Conservation (phyloP, 2,329 filamentous ascomycete genomes). For the Colletotrichum liaoningense region DNA sequence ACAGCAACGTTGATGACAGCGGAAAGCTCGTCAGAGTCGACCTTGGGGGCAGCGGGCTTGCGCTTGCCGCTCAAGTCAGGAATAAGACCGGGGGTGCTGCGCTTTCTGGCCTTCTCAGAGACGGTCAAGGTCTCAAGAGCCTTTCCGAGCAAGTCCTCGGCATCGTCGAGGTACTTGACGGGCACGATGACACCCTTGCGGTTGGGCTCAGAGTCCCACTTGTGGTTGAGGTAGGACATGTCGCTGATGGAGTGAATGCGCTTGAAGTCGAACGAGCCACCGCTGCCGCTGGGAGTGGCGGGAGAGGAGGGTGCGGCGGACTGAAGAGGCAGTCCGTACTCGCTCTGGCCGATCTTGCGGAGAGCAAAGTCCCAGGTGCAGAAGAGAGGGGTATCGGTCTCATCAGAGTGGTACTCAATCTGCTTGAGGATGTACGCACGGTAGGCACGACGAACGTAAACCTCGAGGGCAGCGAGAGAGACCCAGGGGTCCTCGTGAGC, state of each 20-base stretch:
- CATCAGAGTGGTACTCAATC: slow-evolving; percentile 88
- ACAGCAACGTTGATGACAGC: slow-evolving; percentile 94
- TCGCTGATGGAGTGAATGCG: slow-evolving; percentile 96
- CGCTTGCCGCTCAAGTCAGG: slow-evolving; percentile 82
- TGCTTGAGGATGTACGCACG: slow-evolving; percentile 93
- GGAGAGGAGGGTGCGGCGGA: slow-evolving; percentile 87
- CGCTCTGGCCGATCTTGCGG: slow-evolving; percentile 90
- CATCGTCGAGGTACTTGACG: slow-evolving; percentile 93
- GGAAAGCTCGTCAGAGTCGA: slow-evolving; percentile 82
- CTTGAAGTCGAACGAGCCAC: slow-evolving; percentile 73
- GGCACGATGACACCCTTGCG: slow-evolving; percentile 96
- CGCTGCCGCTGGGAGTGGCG: slow-evolving; percentile 73
- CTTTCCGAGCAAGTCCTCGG: slow-evolving; percentile 85
- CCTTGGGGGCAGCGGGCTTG: slow-evolving; percentile 63
- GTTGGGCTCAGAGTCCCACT: slow-evolving; percentile 79
- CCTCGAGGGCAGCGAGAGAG: slow-evolving; percentile 90
- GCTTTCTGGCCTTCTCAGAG: slow-evolving; percentile 67
- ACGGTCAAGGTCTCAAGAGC: slow-evolving; percentile 86
- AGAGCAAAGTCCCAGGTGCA: slow-evolving; percentile 97
- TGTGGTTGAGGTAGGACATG: slow-evolving; percentile 86
- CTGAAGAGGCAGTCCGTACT: slow-evolving; percentile 85
- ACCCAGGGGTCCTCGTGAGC: slow-evolving; percentile 95
- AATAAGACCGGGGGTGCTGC: slow-evolving; percentile 68
- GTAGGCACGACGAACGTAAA: slow-evolving; percentile 96
- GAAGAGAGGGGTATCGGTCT: slow-evolving; percentile 75